Conservation (phyloP, 148 eudicot species). For the Cornus kousa region DNA sequence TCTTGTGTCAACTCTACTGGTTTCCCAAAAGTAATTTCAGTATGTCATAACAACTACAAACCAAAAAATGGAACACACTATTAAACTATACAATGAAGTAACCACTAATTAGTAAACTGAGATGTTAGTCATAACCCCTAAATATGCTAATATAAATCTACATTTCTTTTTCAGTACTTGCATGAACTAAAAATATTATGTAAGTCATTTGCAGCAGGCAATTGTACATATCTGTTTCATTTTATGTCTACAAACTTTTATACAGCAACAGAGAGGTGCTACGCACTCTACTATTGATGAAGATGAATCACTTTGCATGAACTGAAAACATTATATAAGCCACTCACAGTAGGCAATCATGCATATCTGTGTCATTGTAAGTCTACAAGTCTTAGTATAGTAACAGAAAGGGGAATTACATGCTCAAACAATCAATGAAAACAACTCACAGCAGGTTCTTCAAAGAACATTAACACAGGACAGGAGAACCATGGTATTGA, state of each 20-base stretch:
- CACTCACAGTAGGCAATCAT: background rate
- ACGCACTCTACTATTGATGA: background rate
- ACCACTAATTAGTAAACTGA: background rate
- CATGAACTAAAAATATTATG: background rate
- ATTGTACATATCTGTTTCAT: background rate
- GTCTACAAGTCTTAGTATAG: background rate
- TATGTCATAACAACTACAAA: background rate
- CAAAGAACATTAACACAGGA: background rate
- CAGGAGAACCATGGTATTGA: background rate
- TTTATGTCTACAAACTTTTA: background rate
- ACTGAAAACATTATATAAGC: background rate
- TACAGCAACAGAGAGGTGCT: background rate
- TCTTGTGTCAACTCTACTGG: conserved; percentile 31
- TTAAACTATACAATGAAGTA: background rate
- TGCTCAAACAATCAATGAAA: background rate
- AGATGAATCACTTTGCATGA: background rate
- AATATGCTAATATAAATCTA: background rate
- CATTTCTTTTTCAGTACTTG: background rate
- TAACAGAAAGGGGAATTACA: background rate
- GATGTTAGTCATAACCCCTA: background rate
- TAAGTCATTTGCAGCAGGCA: background rate
- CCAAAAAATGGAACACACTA: background rate
- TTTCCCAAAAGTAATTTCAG: background rate
- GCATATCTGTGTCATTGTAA: background rate
- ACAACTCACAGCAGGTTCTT: background rate